Base-by-base conservation (phyloP, 2,329 filamentous ascomycete genomes). In the Hypoxylon rubiginosum region DNA sequence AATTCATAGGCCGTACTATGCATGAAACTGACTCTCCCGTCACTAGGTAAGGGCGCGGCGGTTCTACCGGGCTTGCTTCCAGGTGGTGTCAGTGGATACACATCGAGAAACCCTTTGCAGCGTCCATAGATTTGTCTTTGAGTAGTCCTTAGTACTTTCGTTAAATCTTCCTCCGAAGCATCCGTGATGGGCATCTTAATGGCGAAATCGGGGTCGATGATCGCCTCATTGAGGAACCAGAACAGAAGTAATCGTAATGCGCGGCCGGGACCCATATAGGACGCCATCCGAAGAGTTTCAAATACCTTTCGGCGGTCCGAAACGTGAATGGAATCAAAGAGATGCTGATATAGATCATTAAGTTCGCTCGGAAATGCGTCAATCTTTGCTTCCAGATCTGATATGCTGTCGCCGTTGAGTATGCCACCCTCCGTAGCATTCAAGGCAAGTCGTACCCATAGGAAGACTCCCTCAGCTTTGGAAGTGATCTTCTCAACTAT, bases 1-100 rank as follows among this genome's bases (percentile, higher is more conserved):
- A 67, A 69, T 28, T 69, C 67, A 11, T 57, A 41, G 0, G 41
- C 64, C 11, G 67, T 69, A 45, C 60, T 67, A 34, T 69, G 67
- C 67, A 69, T 69, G 30, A 52, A 67, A 32, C 34, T 52, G 7
- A 69, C 60, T 30, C 28, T 34, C 8, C 53, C 57, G 45, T 64
- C 54, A 11, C 53, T 57, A n/a, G 17, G 19, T 34, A 28, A 50
- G 28, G 51, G 26, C 6, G 28, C n/a, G n/a, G n/a, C n/a, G n/a
- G n/a, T n/a, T n/a, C n/a, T n/a, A n/a, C n/a, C n/a, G n/a, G n/a
- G n/a, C n/a, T n/a, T n/a, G n/a, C n/a, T n/a, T n/a, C n/a, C n/a
- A n/a, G n/a, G n/a, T n/a, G n/a, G n/a, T n/a, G n/a, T 30, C 11
- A 58, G 26, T 3, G 32, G 43, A 6, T 24, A 24, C 8, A 67